phyloP scores from a whole-genome alignment of 164 flowering plant species.

The Cinnamomum micranthum region DNA sequence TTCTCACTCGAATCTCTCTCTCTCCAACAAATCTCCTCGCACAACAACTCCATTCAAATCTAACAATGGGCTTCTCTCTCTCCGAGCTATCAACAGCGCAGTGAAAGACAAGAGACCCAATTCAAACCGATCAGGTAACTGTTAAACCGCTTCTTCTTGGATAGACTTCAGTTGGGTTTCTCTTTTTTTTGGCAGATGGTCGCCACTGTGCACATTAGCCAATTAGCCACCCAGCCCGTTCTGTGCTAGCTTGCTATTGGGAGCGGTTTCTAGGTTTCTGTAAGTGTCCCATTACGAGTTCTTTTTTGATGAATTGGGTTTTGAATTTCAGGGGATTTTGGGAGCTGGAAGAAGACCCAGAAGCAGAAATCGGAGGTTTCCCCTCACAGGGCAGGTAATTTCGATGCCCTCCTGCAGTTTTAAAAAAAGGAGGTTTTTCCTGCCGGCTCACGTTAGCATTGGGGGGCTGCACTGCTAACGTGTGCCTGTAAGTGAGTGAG shows the following conservation, averaged over 20 bases:
- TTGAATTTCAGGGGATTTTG: conserved; percentile 3
- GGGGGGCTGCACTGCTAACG: neutral
- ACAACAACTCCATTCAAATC: neutral
- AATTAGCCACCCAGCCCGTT: neutral
- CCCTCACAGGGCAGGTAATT: conserved; percentile 78
- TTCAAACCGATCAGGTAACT: neutral
- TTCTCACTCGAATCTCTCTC: neutral
- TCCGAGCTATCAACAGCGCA: neutral
- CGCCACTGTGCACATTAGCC: too few relatives aligned
- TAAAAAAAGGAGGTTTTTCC: too few relatives aligned
- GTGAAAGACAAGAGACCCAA: neutral
- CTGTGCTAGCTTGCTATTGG: neutral
- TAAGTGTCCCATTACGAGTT: neutral
- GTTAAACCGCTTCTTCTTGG: neutral
- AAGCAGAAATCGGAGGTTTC: conserved; percentile 33
- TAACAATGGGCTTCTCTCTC: neutral
- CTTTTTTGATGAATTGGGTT: neutral
- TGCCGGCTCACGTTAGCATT: neutral
- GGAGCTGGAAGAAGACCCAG: neutral
- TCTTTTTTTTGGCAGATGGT: neutral
- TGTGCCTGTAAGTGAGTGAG: neutral
- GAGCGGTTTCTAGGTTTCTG: neutral
- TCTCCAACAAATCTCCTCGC: neutral
- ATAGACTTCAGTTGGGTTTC: too few relatives aligned
- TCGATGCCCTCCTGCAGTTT: neutral